Percentiles rank a stretch among this genome's conserved stretches.
phyloP scores from a whole-genome alignment of 768 basidiomycete species.

The Coprinopsis strossmayeri region DNA sequence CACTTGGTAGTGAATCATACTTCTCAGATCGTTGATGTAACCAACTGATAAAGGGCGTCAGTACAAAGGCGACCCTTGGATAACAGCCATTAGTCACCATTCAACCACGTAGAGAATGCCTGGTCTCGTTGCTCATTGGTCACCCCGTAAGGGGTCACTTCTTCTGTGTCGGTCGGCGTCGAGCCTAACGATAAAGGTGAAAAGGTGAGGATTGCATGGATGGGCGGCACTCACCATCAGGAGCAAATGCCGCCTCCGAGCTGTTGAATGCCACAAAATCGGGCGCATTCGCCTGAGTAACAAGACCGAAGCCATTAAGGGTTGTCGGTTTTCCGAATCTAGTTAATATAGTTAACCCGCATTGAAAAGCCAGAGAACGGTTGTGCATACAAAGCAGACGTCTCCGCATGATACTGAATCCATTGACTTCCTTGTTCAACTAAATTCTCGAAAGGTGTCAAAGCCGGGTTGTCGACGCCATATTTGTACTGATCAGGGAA shows the following conservation, averaged over 20 bases:
- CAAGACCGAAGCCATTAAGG: slow-evolving; percentile 55
- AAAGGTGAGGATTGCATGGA: too few relatives aligned
- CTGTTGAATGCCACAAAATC: slow-evolving; percentile 60
- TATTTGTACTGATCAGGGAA: slow-evolving; percentile 67
- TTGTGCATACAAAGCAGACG: slow-evolving; percentile 35
- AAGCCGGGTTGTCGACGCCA: slow-evolving; percentile 38
- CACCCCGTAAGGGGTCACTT: slow-evolving; percentile 39
- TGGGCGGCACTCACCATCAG: slow-evolving; percentile 22
- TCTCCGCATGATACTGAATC: slow-evolving; percentile 44
- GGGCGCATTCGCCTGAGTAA: slow-evolving; percentile 46
- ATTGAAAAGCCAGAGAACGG: background rate
- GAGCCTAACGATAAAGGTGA: too few relatives aligned
- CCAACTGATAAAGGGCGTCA: slow-evolving; percentile 25
- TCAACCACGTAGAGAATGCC: slow-evolving; percentile 50
- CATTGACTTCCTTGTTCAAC: slow-evolving; percentile 46
- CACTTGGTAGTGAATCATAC: slow-evolving; percentile 44
- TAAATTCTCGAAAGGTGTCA: slow-evolving; percentile 46
- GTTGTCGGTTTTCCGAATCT: slow-evolving; percentile 52
- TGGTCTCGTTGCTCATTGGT: slow-evolving; percentile 46
- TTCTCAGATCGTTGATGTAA: slow-evolving; percentile 31
- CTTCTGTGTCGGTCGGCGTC: slow-evolving; percentile 8
- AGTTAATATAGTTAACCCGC: background rate
- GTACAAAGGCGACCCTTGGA: background rate
- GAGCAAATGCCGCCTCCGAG: slow-evolving; percentile 34
- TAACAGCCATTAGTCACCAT: slow-evolving; percentile 24